Percentiles rank a stretch among this genome's conserved stretches.
Evolutionary conservation across 108 stramenopile species (phyloP).

Genomic region (Thalassiosira profunda): DNA sequence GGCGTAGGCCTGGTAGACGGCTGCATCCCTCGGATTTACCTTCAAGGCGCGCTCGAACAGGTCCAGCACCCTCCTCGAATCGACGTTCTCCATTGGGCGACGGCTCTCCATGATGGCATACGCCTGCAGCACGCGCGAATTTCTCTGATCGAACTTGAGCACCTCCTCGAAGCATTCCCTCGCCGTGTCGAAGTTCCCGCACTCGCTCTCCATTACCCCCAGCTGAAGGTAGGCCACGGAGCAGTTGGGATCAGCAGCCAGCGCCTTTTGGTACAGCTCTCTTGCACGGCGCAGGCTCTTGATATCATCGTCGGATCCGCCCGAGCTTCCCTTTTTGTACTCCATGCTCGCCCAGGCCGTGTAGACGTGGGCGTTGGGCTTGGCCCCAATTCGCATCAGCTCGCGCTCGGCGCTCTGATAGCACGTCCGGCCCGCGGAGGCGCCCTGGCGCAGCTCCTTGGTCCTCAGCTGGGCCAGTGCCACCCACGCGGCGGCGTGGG

Average conservation of each 20-base stretch:
- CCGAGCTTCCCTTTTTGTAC: conserved; percentile 71
- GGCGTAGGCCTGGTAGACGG: conserved; percentile 88
- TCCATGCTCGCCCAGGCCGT: conserved; percentile 92
- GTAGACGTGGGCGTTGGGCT: conserved; percentile 77
- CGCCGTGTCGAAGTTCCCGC: conserved; percentile 77
- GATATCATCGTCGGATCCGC: conserved; percentile 18
- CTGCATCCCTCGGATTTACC: conserved; percentile 84
- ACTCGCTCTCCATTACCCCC: conserved; percentile 84
- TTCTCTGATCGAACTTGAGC: conserved; percentile 83
- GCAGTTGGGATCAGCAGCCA: conserved; percentile 80
- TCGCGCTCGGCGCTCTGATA: conserved; percentile 81
- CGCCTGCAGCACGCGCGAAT: conserved; percentile 88
- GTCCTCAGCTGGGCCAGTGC: conserved; percentile 85
- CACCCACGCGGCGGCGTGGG: conserved; percentile 91
- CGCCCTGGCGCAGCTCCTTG: conserved; percentile 77
- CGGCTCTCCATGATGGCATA: conserved; percentile 93
- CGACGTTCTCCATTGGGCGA: conserved; percentile 62
- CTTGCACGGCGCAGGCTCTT: conserved; percentile 55
- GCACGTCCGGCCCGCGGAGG: conserved; percentile 75
- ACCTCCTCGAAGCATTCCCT: conserved; percentile 80
- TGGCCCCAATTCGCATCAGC: conserved; percentile 59
- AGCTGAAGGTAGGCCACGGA: conserved; percentile 85
- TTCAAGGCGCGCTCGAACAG: conserved; percentile 88
- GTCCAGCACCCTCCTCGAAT: conserved; percentile 79
- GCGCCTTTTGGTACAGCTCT: conserved; percentile 63